These are phyloP conservation scores for Heterobasidion occidentale DNA, from an alignment of 1,284 basidiomycete species.

Conservation along the genomic window DNA sequence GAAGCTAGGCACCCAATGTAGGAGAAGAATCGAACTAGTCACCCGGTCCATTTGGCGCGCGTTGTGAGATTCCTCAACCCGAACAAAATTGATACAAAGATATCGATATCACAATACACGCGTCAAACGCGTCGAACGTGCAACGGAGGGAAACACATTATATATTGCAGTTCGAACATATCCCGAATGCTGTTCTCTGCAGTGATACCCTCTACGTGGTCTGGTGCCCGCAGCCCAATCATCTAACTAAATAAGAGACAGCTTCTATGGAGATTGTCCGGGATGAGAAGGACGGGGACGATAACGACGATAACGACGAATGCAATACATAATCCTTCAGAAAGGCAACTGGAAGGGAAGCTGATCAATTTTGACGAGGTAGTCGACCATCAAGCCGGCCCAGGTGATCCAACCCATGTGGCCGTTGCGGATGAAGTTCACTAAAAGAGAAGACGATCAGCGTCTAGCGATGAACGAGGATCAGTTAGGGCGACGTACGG, in stretches of 20 bases:
- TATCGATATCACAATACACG: too few species aligned
- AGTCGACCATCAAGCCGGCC: constrained; percentile 23
- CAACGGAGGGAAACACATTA: too few species aligned
- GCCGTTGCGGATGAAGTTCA: constrained; percentile 40
- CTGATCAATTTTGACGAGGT: constrained; percentile 1
- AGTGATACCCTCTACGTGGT: too few species aligned
- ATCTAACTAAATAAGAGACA: background rate
- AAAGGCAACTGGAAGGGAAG: background rate
- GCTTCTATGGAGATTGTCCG: background rate
- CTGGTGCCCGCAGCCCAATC: too few species aligned
- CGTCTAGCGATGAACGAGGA: background rate
- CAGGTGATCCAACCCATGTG: constrained; percentile 42
- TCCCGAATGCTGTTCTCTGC: too few species aligned
- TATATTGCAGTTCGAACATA: too few species aligned
- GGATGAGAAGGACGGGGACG: background rate
- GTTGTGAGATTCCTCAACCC: too few species aligned
- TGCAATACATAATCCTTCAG: background rate
- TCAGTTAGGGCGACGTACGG: constrained; percentile 22
- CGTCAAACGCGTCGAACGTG: too few species aligned
- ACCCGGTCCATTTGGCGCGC: too few species aligned
- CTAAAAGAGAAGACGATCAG: constrained; percentile 17
- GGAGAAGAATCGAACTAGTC: too few species aligned
- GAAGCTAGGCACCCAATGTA: too few species aligned
- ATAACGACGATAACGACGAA: background rate
- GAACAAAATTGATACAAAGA: too few species aligned